Base-by-base conservation (phyloP, 805 yeast genomes). In the Suhomyces sp. region DNA sequence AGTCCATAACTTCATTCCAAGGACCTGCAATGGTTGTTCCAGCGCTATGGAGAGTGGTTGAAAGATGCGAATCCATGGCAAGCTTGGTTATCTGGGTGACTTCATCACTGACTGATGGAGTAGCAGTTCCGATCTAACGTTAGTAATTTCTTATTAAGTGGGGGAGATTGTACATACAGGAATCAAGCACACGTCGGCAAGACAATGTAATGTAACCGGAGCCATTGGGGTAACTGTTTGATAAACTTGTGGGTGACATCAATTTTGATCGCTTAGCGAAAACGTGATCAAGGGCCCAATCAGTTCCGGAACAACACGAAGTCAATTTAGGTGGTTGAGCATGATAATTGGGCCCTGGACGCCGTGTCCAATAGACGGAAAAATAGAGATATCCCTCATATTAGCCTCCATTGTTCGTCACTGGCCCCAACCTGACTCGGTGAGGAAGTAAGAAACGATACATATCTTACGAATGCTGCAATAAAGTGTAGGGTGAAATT, bases 11-110 rank as follows among this genome's bases (percentile, higher is more conserved):
- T 51, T 87, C 91, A 62, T 84, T 83, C 97, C 97, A 91, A n/a
- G 90, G 91, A 1, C 97, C 97, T 61, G 88, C 87, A 60, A 87
- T 84, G 1, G 97, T 90, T 6, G 97, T 90, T 3, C 97, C 97
- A 2, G 97, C 97, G 60, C 96, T 87, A 69, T 90, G 97, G 54
- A 90, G 73, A 1, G 88, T 83, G 56, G 86, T 83, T 48, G 84
- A 77, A 51, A 90, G 72, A 2, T 82, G 85, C 29, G 88, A 81
- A 23, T 76, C 76, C 53, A 86, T 76, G 24, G 90, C 84, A 50
- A 83, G 68, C 26, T 79, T 72, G 56, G 90, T 93, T 41, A 87
- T 84, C 46, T 80, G 76, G 6, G 96, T 84, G 44, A 90, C 85
- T 60, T 89, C 90, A 60, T 87, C 88, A 7, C 94, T 88, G 1